A percentile compares a stretch with the other conserved stretches of the same genome.
phyloP scores from a whole-genome alignment of 225 moss, liverwort and hornwort species.

The Climacium dendroides region DNA sequence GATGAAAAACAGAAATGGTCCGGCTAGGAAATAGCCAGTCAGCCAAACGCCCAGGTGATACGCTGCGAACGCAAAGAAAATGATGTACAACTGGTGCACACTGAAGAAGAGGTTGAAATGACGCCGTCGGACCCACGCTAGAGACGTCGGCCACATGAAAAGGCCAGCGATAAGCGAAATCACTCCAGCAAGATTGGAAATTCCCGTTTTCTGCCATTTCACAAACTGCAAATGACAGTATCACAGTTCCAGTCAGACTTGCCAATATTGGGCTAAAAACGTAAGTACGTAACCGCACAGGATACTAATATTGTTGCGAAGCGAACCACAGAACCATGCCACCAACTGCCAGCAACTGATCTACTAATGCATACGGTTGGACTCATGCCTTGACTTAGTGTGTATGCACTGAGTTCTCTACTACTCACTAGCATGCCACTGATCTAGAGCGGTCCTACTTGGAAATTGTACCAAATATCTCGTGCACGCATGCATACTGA shows the following conservation, averaged over 20 bases:
- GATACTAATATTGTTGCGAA: neutral
- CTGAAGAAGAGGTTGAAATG: conserved; percentile 46
- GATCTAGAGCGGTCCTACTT: neutral
- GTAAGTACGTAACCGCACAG: too few relatives aligned
- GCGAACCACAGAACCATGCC: neutral
- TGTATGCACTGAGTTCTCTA: neutral
- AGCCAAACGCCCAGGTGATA: neutral
- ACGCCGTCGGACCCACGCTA: conserved; percentile 11
- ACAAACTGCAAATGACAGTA: neutral
- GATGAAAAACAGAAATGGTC: conserved; percentile 41
- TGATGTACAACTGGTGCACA: conserved; percentile 45
- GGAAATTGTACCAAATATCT: neutral
- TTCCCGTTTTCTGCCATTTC: conserved; percentile 12
- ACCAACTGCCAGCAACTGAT: neutral
- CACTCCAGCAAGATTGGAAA: conserved; percentile 21
- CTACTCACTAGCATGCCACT: too few relatives aligned
- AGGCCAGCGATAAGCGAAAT: conserved; percentile 23
- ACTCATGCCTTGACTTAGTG: neutral
- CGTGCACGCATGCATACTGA: neutral
- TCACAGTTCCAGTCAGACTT: neutral
- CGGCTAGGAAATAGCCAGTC: neutral
- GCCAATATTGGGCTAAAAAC: neutral
- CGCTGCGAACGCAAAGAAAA: conserved; percentile 33
- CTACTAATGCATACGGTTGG: too few relatives aligned
- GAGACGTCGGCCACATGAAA: conserved; percentile 42